Conservation (phyloP, 371 early-diverging fungal species). For the Mucor sp. region DNA sequence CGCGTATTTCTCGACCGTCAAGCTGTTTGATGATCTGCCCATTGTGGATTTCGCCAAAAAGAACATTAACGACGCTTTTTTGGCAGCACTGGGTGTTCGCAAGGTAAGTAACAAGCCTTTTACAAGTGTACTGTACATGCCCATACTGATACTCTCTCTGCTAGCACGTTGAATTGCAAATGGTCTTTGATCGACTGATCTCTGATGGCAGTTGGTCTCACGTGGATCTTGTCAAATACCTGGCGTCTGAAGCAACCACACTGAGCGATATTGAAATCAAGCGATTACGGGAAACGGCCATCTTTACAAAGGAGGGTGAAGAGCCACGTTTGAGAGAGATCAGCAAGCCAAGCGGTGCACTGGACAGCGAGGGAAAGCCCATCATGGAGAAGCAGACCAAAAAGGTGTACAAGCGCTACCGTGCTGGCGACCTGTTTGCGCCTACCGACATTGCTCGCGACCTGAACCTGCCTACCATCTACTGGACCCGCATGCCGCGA, state of each 20-base stretch:
- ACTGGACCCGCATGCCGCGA: constrained; percentile 59
- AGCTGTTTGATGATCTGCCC: constrained; percentile 85
- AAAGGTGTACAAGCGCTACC: constrained; percentile 50
- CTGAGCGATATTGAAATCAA: constrained; percentile 63
- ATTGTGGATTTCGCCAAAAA: constrained; percentile 58
- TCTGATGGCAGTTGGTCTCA: constrained; percentile 88
- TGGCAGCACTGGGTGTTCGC: constrained; percentile 80
- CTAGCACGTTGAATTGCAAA: constrained; percentile 83
- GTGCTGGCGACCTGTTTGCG: constrained; percentile 73
- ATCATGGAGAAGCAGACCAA: constrained; percentile 25
- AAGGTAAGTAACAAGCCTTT: constrained; percentile 40
- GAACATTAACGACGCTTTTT: constrained; percentile 59
- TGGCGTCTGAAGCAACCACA: constrained; percentile 69
- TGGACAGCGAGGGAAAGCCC: constrained; percentile 18
- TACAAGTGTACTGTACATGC: neutral
- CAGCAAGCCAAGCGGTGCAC: constrained; percentile 11
- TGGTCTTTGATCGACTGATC: constrained; percentile 83
- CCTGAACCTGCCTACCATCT: constrained; percentile 71
- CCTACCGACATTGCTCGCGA: constrained; percentile 65
- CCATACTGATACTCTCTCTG: neutral
- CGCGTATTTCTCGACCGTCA: constrained; percentile 79
- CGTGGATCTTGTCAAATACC: constrained; percentile 80
- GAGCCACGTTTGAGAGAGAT: constrained; percentile 27
- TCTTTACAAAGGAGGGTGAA: constrained; percentile 69
- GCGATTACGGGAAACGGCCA: constrained; percentile 65